Evolutionary conservation across 139 green algal genomes (phyloP).

Genomic region (Tetratostichococcus sp.): DNA sequence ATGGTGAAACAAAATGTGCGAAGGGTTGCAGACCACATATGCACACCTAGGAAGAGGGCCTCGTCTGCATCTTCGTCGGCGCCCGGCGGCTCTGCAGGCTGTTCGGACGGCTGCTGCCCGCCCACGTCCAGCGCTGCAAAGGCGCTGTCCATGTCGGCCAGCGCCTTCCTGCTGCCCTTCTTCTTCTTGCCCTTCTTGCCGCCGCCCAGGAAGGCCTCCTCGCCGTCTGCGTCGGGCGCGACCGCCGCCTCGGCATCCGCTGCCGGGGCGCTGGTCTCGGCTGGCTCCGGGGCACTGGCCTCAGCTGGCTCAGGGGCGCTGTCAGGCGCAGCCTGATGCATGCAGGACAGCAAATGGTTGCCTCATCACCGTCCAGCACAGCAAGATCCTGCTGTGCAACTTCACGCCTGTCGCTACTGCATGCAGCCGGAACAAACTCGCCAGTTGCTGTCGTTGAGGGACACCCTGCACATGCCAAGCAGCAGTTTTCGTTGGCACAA

Average conservation of each 20-base stretch:
- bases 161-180: conserved; percentile 34
- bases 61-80: conserved; percentile 8
- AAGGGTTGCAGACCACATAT: no score
- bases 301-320: no score
- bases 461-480: no score
- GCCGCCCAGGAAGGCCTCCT: neutral
- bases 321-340: no score
- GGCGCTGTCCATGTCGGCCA: conserved; percentile 22
- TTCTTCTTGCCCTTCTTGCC: conserved; percentile 49
- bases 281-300: neutral
- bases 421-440: no score
- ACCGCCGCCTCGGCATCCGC: neutral
- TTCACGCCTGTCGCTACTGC: no score
- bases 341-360: no score
- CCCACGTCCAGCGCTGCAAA: conserved; percentile 58
- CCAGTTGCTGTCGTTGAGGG: no score
- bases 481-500: no score
- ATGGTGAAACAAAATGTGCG: no score
- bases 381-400: no score
- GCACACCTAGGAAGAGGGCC: neutral
- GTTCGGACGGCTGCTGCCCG: neutral
- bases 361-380: no score
- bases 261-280: neutral
- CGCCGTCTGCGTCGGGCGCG: conserved; percentile 36
- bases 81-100: conserved; percentile 1